Percentiles rank a stretch among this genome's conserved stretches.
Conservation (phyloP, 345 rosid species). For the Capsella bursapastoris region DNA sequence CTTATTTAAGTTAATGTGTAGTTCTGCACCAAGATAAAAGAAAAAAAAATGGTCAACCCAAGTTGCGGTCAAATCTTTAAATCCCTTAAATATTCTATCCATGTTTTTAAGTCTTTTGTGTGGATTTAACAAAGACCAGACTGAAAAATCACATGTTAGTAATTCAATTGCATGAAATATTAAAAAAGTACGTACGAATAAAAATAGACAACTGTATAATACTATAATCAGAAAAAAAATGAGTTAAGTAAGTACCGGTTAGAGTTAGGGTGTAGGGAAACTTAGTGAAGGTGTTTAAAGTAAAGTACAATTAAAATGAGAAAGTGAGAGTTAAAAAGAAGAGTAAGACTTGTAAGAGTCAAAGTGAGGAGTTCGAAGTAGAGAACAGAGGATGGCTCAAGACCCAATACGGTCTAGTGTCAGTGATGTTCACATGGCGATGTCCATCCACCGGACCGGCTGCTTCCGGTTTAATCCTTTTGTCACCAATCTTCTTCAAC, state of each 20-base stretch:
- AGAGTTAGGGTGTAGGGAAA: slow-evolving; percentile 8
- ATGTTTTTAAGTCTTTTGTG: neutral
- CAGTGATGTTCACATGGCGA: slow-evolving; percentile 67
- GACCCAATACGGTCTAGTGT: slow-evolving; percentile 48
- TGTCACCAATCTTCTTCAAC: slow-evolving; percentile 12
- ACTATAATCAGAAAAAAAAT: slow-evolving; percentile 8
- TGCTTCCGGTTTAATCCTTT: slow-evolving; percentile 13
- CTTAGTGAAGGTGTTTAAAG: slow-evolving; percentile 29
- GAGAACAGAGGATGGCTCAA: slow-evolving; percentile 47
- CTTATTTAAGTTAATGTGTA: no score
- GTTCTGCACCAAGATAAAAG: no score
- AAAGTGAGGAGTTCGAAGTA: slow-evolving; percentile 53
- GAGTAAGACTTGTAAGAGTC: slow-evolving; percentile 48
- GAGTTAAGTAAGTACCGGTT: slow-evolving; percentile 6
- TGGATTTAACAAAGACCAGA: slow-evolving; percentile 34
- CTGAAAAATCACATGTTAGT: slow-evolving; percentile 20
- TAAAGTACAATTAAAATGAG: neutral
- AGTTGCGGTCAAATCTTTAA: slow-evolving; percentile 20
- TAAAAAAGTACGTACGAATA: neutral
- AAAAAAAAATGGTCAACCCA: slow-evolving; percentile 21
- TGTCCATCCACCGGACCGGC: slow-evolving; percentile 45
- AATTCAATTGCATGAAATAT: slow-evolving; percentile 26
- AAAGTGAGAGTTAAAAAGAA: slow-evolving; percentile 38
- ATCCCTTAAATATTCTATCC: neutral
- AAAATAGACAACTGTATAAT: neutral